Evolutionary conservation across 768 basidiomycete species (phyloP), one percentile per base, ranked within the genome.

Genomic region (Sarcomyxa edulis): DNA sequence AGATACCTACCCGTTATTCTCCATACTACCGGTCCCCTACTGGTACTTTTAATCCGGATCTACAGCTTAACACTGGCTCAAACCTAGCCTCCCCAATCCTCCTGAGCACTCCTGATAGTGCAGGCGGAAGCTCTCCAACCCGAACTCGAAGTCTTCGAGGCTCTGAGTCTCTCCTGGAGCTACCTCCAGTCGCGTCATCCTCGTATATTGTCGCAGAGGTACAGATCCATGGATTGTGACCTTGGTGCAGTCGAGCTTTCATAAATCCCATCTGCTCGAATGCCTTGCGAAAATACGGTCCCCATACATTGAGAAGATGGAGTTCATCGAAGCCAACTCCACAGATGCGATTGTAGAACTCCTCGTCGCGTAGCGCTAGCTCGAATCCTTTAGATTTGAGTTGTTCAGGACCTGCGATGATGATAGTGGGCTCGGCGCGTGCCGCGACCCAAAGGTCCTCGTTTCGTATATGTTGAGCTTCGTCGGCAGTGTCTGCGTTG

Each of bases 281-380:
- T 16, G 49, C 41, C 5, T 44, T 33, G 1, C 52, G 48, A 27
- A 59, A 58, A 6, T 34, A 15, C 14, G 36, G 42, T 7, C 58
- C 58, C 56, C 55, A 58, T 11, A 34, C 28, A 22, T 39, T 6
- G 7, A 58, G 37, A 1, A 59, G 45, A 34, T 58, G 59, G 15
- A 51, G 31, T 36, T 59, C 55, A 33, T 61, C 56, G 12, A 61
- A 45, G 2, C 48, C 54, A 30, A 54, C 44, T 8, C 40, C 46
- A 25, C 44, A 49, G 12, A 60, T 33, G 3, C 51, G 48, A 5
- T 34, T 37, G n/a, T 28, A 33, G 35, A 58, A 60, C 1, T 11
- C 16, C 25, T 44, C 34, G 23, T 38, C 28, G 6, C 38, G 39
- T 11, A 57, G 37, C 11, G 59, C 43, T 11, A 37, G 21, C 5